Evolutionary conservation across 2,329 filamentous ascomycete species (phyloP), one percentile per base, ranked within the genome.

Genomic region (Malbranchea cinnamomea): DNA sequence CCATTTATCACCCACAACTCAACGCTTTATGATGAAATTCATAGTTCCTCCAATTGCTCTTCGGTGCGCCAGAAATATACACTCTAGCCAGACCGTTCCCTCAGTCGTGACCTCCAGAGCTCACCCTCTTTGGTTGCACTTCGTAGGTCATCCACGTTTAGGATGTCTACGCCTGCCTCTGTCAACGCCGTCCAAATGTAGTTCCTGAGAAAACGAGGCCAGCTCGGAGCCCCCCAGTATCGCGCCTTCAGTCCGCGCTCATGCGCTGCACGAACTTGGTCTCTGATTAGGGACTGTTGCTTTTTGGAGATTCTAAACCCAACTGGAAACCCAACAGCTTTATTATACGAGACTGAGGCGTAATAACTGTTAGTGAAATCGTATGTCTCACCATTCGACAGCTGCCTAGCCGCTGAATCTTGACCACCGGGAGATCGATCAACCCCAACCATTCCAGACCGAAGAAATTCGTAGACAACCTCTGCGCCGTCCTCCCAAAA

Each of bases 131-230:
- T 50, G 1, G 59, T 57, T 24, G 66, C 68, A 2, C 49, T 59
- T 26, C 46, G 46, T 36, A 74, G 41, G 44, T 73, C 68, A 53
- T 74, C 68, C 2, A 67, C 68, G 41, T 71, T 73, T 30, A 74
- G 41, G 23, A 67, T 56, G 43, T 70, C 67, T 7, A 63, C 67
- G 0, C 67, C 67, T 44, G 71, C 65, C 17, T 57, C 49, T 7
- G 65, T 57, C 11, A 73, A 44, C 12, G 67, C 50, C 5, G 56
- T 53, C 69, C 68, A 73, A 10, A 73, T 46, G 29, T 60, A 56
- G 41, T 71, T 67, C 25, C 68, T 48, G 44, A 69, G 38, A 23
- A 57, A 57, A 4, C 60, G 48, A 1, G 69, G 69, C 68, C 68
- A 73, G 31, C 45, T 51, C 0, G 68, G 68, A 7, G 67, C 57